A percentile compares a stretch with the other conserved stretches of the same genome.
phyloP scores from a whole-genome alignment of 805 yeast genomes.

The Yamadazyma akitaensis region DNA sequence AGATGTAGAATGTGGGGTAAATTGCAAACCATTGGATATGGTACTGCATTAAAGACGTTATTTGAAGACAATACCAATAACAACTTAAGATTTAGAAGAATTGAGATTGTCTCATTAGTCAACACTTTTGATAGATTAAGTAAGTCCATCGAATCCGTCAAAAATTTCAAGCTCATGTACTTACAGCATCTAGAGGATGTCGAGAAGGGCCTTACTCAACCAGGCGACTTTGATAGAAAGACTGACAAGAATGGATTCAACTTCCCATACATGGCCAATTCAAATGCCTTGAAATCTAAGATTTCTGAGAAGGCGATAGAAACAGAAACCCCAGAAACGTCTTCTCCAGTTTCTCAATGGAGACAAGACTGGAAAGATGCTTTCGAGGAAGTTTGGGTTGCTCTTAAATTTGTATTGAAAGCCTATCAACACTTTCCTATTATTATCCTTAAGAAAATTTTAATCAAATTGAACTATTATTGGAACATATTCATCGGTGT shows the following conservation, averaged over 20 bases:
- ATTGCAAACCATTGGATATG: constrained; percentile 95
- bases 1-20: constrained; percentile 98
- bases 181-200: constrained; percentile 39
- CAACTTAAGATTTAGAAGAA: constrained; percentile 59
- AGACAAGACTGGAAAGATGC: constrained; percentile 47
- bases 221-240: constrained; percentile 38
- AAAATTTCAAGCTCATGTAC: constrained; percentile 62
- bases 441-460: constrained; percentile 47
- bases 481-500: constrained; percentile 77
- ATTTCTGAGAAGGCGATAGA: constrained; percentile 8
- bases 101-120: constrained; percentile 84
- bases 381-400: constrained; percentile 50
- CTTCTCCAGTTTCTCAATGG: constrained; percentile 16
- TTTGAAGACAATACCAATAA: constrained; percentile 67
- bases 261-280: constrained; percentile 31
- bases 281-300: constrained; percentile 9
- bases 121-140: constrained; percentile 92
- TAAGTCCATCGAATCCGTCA: constrained; percentile 73
- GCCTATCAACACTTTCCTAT: constrained; percentile 73
- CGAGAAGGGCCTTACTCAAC: constrained; percentile 34
- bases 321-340: constrained; percentile 3
- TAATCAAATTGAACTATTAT: constrained; percentile 49
- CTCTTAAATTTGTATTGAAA: constrained; percentile 57
- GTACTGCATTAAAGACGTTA: constrained; percentile 87
- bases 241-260: constrained; percentile 28